Conservation (phyloP, 768 basidiomycete genomes). For the Agrocybe pediades region DNA sequence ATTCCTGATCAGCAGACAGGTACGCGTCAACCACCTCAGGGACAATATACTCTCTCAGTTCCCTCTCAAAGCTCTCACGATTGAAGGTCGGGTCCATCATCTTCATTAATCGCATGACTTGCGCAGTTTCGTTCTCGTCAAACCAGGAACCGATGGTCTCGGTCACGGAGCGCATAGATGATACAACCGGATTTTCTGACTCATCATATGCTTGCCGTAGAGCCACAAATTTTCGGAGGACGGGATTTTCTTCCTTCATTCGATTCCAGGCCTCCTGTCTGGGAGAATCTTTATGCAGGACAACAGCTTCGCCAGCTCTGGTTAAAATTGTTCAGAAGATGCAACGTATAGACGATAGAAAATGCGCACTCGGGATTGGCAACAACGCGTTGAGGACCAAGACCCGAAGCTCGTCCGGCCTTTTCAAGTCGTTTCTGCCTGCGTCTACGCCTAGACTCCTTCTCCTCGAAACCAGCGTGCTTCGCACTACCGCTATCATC, state of each 20-base stretch:
- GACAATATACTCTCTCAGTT: constrained; percentile 94
- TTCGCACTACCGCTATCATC: constrained; percentile 93
- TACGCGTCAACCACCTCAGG: constrained; percentile 98
- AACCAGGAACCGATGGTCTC: constrained; percentile 87
- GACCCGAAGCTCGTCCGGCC: constrained; percentile 71
- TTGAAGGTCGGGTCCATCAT: constrained; percentile 86
- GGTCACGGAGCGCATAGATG: constrained; percentile 80
- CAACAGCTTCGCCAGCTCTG: constrained; percentile 86
- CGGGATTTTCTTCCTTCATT: constrained; percentile 78
- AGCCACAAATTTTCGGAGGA: constrained; percentile 59
- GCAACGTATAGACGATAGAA: constrained; percentile 6
- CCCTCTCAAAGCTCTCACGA: constrained; percentile 84
- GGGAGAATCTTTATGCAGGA: constrained; percentile 81
- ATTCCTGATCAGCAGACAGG: constrained; percentile 84
- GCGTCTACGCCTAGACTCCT: constrained; percentile 82
- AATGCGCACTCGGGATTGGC: constrained; percentile 80
- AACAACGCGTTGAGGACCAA: constrained; percentile 55
- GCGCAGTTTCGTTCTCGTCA: constrained; percentile 98
- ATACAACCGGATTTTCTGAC: constrained; percentile 89
- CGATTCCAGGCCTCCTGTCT: constrained; percentile 80
- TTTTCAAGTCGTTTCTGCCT: constrained; percentile 82
- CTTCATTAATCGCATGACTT: constrained; percentile 86
- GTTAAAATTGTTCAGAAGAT: constrained; percentile 1
- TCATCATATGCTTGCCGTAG: constrained; percentile 81
- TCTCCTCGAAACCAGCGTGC: constrained; percentile 95